Conservation (phyloP, 768 basidiomycete genomes). For the Solioccasus polychromus region DNA sequence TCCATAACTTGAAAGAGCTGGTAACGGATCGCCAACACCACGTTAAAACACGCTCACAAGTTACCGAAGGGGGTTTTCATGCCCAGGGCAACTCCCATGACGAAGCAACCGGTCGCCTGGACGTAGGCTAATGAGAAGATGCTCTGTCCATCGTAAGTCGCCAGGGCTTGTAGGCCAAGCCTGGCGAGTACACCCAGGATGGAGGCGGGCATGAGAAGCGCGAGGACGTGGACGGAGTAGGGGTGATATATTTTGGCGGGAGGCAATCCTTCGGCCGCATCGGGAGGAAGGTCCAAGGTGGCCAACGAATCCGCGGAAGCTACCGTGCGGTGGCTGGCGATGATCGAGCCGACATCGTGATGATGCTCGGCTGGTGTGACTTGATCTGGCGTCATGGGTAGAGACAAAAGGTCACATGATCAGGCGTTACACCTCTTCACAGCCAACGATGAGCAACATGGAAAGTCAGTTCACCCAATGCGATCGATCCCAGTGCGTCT, state of each 20-base stretch:
- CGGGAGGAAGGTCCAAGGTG: slow-evolving; percentile 41
- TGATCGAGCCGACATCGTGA: slow-evolving; percentile 32
- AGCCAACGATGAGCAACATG: slow-evolving; percentile 64
- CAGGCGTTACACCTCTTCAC: background rate
- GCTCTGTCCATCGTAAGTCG: slow-evolving; percentile 66
- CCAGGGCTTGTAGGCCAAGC: slow-evolving; percentile 73
- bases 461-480: slow-evolving; percentile 64
- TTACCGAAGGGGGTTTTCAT: slow-evolving; percentile 69
- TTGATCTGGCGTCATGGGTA: background rate
- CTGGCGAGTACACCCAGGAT: slow-evolving; percentile 83
- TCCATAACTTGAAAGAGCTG: slow-evolving; percentile 57
- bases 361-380: slow-evolving; percentile 7
- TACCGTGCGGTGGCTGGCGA: slow-evolving; percentile 35
- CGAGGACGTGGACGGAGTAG: slow-evolving; percentile 59
- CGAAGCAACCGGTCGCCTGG: slow-evolving; percentile 83
- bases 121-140: slow-evolving; percentile 84
- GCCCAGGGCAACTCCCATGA: slow-evolving; percentile 82
- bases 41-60: slow-evolving; percentile 53
- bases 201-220: slow-evolving; percentile 75
- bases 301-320: slow-evolving; percentile 38
- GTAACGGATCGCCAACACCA: slow-evolving; percentile 6
- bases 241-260: slow-evolving; percentile 44
- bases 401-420: slow-evolving; percentile 14
- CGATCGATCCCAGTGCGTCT: background rate
- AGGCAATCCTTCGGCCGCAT: slow-evolving; percentile 31